Base-by-base conservation (phyloP, 345 rosid species). In the Heritiera fomes region DNA sequence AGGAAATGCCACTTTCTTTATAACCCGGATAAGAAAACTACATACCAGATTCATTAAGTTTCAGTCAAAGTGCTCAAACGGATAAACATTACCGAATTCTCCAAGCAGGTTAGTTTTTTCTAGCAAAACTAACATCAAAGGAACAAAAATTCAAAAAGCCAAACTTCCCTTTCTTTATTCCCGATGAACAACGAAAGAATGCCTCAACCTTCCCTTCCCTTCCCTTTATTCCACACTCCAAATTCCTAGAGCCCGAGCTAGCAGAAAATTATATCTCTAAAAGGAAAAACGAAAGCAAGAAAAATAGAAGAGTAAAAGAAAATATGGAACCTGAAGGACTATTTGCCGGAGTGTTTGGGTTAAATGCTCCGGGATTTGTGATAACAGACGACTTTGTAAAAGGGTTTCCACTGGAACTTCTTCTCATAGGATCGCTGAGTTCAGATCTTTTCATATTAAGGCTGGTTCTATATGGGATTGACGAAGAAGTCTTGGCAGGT, bases 371-470 rank as follows among this genome's bases (percentile, higher is more conserved):
- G 18, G 38, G 55, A 46, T 68, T 45, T 45, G 38, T 68, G 34
- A 45, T 46, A 45, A 68, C 5, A 45, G 30, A 13, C 34, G 55
- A 55, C 34, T 11, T 68, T 68, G 38, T 46, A 45, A 68, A 68
- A 23, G 73, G 73, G 32, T 12, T 68, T 20, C 73, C 73, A 46
- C 34, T 20, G 73, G 45, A 68, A 46, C 73, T 68, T 45, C 73
- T 68, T 23, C 55, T 46, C 23, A 7, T 68, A 49, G 38, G 55
- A 14, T 68, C 55, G 38, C 55, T 2, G 18, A 68, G 55, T 69
- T 69, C n/a, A 23, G 73, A 46, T 69, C 46, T 69, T 28, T 23
- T 69, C 73, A 11, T 46, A 12, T 20, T 69, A 69, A 40, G 38
- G 40, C 12, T 46, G 17, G 55, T 69, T 46, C 56, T 69, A 7